These are phyloP conservation scores for Diplodia corticola DNA, from an alignment of 2,329 filamentous ascomycete genomes.

Conservation along the genomic window DNA sequence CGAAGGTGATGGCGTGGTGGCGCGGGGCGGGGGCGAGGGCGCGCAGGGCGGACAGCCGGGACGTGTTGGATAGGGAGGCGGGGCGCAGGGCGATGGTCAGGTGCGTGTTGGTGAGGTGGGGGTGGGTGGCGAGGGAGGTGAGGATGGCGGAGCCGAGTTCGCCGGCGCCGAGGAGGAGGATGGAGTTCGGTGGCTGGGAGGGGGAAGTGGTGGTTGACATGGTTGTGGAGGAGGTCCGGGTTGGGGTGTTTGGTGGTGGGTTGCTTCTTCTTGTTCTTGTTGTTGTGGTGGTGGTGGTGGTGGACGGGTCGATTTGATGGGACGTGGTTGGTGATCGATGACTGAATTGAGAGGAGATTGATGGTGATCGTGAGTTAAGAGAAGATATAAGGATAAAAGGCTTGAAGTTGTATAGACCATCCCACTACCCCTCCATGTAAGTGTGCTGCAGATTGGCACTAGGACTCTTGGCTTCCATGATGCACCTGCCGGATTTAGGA, in stretches of 20 bases:
- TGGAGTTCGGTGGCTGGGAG: constrained; percentile 20
- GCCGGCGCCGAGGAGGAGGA: constrained; percentile 67
- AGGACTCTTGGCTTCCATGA: background rate
- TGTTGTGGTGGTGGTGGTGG: background rate
- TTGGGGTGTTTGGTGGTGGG: background rate
- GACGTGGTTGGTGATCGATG: background rate
- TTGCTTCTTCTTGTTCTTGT: background rate
- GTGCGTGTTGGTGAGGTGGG: constrained; percentile 45
- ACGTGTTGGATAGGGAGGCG: constrained; percentile 43
- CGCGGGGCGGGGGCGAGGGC: background rate
- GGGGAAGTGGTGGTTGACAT: background rate
- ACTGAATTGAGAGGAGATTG: background rate
- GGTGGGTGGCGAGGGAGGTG: constrained; percentile 44
- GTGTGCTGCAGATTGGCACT: background rate
- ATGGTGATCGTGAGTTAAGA: background rate
- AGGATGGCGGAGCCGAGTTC: constrained; percentile 64
- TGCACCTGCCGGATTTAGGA: constrained; percentile 1
- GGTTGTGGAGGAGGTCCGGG: background rate
- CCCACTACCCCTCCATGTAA: background rate
- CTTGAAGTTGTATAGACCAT: background rate
- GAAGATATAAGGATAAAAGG: background rate
- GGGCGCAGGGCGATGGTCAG: constrained; percentile 58
- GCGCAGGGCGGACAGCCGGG: constrained; percentile 27
- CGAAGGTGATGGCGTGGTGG: constrained; percentile 1
- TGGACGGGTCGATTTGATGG: background rate